Percentiles rank a stretch among this genome's conserved stretches.
Conservation (phyloP, 2,329 filamentous ascomycete species). For the Beauveria pseudobassiana region DNA sequence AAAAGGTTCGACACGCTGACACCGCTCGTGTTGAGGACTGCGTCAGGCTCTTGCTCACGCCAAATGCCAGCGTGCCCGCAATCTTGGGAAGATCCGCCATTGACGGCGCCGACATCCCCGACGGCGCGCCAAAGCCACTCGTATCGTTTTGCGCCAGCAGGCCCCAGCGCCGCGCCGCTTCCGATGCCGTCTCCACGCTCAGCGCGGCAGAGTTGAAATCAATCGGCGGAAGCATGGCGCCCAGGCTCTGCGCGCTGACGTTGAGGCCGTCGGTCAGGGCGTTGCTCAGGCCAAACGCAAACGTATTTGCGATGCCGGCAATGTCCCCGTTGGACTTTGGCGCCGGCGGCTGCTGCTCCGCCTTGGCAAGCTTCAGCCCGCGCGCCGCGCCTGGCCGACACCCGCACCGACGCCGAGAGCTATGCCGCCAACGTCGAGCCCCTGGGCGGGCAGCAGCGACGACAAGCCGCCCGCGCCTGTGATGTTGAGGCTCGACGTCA, state of each 20-base stretch:
- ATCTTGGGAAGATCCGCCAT: neutral
- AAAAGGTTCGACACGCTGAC: neutral
- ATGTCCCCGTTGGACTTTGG: constrained; percentile 2
- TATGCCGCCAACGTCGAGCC: constrained; percentile 2
- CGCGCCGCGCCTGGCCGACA: constrained; percentile 12
- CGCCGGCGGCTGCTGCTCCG: neutral
- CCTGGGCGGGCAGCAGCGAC: constrained; percentile 5
- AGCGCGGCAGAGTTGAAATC: constrained; percentile 2
- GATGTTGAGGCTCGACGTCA: constrained; percentile 20
- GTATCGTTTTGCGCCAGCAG: neutral
- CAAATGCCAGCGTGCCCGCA: constrained; percentile 3
- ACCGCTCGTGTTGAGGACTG: neutral
- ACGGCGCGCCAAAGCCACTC: neutral
- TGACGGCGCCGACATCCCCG: neutral
- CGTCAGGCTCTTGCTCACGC: constrained; percentile 4
- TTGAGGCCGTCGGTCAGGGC: constrained; percentile 13
- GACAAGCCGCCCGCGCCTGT: neutral
- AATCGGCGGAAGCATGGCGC: neutral
- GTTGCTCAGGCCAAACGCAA: constrained; percentile 15
- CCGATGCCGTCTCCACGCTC: constrained; percentile 2
- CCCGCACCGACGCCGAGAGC: constrained; percentile 2
- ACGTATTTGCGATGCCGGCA: constrained; percentile 10
- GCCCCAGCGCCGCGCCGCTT: neutral
- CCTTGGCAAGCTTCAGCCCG: constrained; percentile 13
- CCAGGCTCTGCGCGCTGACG: neutral